Base-by-base conservation (phyloP, 371 early-diverging fungal genomes). In the Cokeromyces recurvatus region DNA sequence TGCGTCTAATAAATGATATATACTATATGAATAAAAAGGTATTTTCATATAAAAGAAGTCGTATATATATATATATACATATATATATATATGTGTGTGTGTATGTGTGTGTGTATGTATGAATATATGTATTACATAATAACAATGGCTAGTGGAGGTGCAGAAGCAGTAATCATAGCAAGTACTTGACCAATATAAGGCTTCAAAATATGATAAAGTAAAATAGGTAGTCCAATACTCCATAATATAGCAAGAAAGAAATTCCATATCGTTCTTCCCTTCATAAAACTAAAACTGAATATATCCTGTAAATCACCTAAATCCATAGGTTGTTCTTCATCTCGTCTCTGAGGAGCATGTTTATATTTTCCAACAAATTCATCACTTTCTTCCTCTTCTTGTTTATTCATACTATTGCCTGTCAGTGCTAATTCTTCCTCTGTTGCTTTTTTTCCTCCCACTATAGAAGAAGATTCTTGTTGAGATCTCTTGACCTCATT, bases 261-360 rank as follows among this genome's bases (percentile, higher is more conserved):
- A 34, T 64, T 64, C 2, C 55, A 35, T n/a, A 59, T 43, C 5
- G 64, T 59, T 4, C 64, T 32, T 7, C 64, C 64, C 4, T 27
- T 52, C 32, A 64, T 48, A 25, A 64, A 64, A 7, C 39, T 42
- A 46, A 64, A 64, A 16, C 45, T 45, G 31, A 64, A 59, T 4
- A 64, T 52, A 43, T 64, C 56, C 21, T 51, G 45, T 20, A 59
- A 32, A 1, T 43, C 44, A 2, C 49, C 59, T 21, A 64, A 35
- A 24, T 59, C 59, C 64, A 64, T 64, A 8, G 64, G 59, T 0
- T 21, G 10, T n/a, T 64, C 64, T 31, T 51, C 55, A 36, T 59
- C 42, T 36, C 35, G 35, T 16, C 22, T 36, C 6, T 50, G 34
- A 15, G 51, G 51, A 20, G 51, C 51, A 21, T 50, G 31, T 50